Evolutionary conservation across 139 green algal genomes (phyloP).

Genomic region (Zygnema cylindricum): DNA sequence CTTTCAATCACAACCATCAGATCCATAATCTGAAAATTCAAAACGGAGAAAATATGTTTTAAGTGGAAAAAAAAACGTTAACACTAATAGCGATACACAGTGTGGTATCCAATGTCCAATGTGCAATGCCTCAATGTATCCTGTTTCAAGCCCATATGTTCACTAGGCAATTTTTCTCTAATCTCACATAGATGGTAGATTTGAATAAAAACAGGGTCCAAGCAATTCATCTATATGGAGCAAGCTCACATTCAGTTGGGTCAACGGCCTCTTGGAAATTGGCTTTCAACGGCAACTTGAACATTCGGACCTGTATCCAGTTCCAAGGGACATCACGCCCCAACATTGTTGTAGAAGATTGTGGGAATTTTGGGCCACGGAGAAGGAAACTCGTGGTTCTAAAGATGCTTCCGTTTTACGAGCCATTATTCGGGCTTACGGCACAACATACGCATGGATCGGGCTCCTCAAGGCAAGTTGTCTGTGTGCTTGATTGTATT

Average conservation of each 20-base stretch:
- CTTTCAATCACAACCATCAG: too few relatives aligned
- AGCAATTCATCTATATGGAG: conserved; percentile 16
- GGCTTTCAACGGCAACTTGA: conserved; percentile 35
- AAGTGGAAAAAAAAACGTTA: too few relatives aligned
- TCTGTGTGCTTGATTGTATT: conserved; percentile 6
- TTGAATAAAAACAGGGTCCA: too few relatives aligned
- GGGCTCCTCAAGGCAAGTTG: conserved; percentile 42
- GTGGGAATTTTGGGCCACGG: conserved; percentile 34
- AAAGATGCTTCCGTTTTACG: conserved; percentile 38
- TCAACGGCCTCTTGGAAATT: conserved; percentile 40
- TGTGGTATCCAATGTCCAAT: too few relatives aligned
- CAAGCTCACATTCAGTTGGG: conserved; percentile 50
- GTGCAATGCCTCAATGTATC: too few relatives aligned
- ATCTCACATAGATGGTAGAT: too few relatives aligned
- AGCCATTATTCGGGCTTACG: conserved; percentile 10
- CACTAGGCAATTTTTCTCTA: too few relatives aligned
- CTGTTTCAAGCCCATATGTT: too few relatives aligned
- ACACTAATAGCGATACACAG: too few relatives aligned
- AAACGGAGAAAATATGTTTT: too few relatives aligned
- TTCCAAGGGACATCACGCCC: conserved; percentile 15
- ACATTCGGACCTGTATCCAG: conserved; percentile 24
- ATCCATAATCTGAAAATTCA: too few relatives aligned
- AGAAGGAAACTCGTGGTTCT: neutral
- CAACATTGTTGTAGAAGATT: conserved; percentile 17
- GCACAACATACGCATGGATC: conserved; percentile 3